phyloP scores from a whole-genome alignment of 1,139 yeast genomes.

The Debaryomyces psychrophilus region DNA sequence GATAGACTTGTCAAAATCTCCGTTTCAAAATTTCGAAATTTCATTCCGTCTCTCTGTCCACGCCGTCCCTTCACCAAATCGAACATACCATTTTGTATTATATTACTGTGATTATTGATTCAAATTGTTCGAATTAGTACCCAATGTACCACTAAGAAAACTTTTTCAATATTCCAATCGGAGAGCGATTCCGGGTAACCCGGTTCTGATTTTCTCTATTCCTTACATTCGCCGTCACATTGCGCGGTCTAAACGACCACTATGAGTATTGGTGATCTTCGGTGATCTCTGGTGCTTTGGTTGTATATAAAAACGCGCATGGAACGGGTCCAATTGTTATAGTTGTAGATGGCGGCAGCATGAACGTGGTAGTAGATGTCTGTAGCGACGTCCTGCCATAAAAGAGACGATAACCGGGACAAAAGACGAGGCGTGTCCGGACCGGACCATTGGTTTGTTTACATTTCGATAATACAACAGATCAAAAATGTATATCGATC shows the following conservation, averaged over 20 bases:
- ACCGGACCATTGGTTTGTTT: no score
- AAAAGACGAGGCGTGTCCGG: no score
- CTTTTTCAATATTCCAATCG: slow-evolving; percentile 10
- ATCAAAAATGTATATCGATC: not conserved
- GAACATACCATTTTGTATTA: slow-evolving; percentile 11
- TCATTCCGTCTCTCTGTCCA: not conserved
- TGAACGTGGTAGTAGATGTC: not conserved
- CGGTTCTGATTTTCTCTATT: no score
- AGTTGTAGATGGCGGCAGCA: not conserved
- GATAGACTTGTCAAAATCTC: not conserved
- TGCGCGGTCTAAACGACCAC: not conserved
- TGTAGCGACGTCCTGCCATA: not conserved
- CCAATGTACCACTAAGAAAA: slow-evolving; percentile 7
- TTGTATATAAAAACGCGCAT: no score
- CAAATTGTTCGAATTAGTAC: not conserved
- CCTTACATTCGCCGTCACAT: not conserved
- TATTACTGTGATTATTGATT: slow-evolving; percentile 6
- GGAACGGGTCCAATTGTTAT: not conserved
- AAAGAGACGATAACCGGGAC: not conserved
- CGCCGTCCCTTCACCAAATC: not conserved
- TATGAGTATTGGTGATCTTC: no score
- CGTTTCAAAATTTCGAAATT: not conserved
- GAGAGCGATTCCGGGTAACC: slow-evolving; percentile 9
- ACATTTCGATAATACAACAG: slow-evolving; percentile 1
- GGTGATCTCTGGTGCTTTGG: no score